Conservation (phyloP, 169 alveolate genomes). For the Neospora caninum region DNA sequence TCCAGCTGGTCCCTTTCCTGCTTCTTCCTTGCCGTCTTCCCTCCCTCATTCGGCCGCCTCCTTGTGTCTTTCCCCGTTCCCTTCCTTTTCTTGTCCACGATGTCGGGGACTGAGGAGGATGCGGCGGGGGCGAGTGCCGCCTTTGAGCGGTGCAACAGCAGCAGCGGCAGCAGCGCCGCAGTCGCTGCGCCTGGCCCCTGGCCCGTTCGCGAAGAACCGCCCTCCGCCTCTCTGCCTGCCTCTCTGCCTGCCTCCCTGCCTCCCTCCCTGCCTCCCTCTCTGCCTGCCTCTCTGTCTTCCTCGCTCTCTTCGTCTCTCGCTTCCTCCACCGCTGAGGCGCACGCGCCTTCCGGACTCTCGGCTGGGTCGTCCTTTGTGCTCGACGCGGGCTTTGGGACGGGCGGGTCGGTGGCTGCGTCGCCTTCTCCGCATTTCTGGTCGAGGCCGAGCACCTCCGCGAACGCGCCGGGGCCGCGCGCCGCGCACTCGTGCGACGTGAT, state of each 20-base stretch:
- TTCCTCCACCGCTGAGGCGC: not conserved
- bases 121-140: not conserved
- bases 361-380: not conserved
- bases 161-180: not conserved
- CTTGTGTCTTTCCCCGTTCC: no score
- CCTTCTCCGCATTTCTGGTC: not conserved
- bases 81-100: no score
- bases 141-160: not conserved
- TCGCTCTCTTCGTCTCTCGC: not conserved
- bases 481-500: slow-evolving; percentile 79
- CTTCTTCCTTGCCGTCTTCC: no score
- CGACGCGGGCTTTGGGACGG: not conserved
- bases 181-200: not conserved
- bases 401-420: not conserved
- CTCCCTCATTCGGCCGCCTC: no score
- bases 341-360: no score
- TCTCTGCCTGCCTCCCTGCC: no score
- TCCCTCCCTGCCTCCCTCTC: no score
- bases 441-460: not conserved
- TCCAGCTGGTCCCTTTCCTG: no score
- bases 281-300: not conserved
- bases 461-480: slow-evolving; percentile 79
- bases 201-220: not conserved
- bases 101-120: not conserved
- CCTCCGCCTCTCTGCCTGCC: not conserved